phyloP scores from a whole-genome alignment of 768 basidiomycete genomes.

The Suillus sp. region DNA sequence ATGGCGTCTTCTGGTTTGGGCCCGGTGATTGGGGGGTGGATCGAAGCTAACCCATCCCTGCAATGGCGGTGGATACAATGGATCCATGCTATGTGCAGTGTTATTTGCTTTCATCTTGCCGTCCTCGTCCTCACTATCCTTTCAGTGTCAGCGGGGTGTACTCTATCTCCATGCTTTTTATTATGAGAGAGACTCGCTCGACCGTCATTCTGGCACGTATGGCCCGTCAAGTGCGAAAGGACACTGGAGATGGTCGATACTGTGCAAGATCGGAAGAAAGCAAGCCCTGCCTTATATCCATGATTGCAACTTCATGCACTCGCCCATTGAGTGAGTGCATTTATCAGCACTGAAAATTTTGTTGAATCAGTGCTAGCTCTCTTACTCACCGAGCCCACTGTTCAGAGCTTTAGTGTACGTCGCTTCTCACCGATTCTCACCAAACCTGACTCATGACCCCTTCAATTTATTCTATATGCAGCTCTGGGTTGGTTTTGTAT shows the following conservation, averaged over 20 bases:
- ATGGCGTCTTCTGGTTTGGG: slow-evolving; percentile 65
- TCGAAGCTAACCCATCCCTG: slow-evolving; percentile 57
- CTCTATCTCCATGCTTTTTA: slow-evolving; percentile 48
- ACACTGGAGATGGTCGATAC: slow-evolving; percentile 65
- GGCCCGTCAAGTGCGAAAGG: slow-evolving; percentile 63
- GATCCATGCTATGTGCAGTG: slow-evolving; percentile 64
- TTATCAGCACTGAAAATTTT: not conserved
- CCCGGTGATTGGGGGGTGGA: slow-evolving; percentile 65
- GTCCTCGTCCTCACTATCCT: slow-evolving; percentile 6
- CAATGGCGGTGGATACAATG: slow-evolving; percentile 87
- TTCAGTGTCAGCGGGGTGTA: slow-evolving; percentile 55
- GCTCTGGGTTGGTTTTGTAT: slow-evolving; percentile 75
- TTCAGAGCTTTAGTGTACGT: slow-evolving; percentile 69
- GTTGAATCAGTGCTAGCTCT: slow-evolving; percentile 19
- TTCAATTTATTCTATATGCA: slow-evolving; percentile 29
- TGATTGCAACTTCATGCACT: slow-evolving; percentile 72
- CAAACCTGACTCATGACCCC: not conserved
- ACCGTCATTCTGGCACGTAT: slow-evolving; percentile 68
- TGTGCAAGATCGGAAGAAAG: slow-evolving; percentile 67
- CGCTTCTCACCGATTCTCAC: slow-evolving; percentile 10
- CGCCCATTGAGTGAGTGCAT: slow-evolving; percentile 68
- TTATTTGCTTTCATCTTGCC: slow-evolving; percentile 6
- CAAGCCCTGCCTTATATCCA: slow-evolving; percentile 49
- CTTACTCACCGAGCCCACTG: slow-evolving; percentile 59
- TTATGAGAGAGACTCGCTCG: slow-evolving; percentile 74